phyloP scores from a whole-genome alignment of 306 rosid genomes.

The Trichosanthes truncata region DNA sequence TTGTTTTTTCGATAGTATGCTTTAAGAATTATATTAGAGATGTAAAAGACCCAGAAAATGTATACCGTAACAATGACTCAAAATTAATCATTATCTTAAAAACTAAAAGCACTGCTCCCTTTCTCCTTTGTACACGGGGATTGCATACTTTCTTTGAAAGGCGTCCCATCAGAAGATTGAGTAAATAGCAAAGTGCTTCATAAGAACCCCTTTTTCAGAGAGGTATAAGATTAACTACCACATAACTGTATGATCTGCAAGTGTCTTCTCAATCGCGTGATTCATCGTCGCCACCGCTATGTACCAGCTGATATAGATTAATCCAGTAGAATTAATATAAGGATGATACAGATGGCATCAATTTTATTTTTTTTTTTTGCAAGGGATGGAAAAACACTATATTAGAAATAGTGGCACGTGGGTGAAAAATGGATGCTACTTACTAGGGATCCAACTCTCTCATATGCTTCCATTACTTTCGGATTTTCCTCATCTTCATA shows the following conservation, averaged over 20 bases:
- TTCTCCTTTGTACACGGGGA: background rate
- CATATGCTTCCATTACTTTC: conserved; percentile 81
- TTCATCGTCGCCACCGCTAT: conserved; percentile 44
- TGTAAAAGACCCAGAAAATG: background rate
- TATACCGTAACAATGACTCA: background rate
- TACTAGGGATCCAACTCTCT: conserved; percentile 92
- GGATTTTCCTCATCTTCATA: conserved; percentile 87
- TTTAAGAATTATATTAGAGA: background rate
- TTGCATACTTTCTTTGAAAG: background rate
- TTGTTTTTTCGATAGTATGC: no score
- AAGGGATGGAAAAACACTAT: conserved; percentile 1
- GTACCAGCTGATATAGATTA: conserved; percentile 49
- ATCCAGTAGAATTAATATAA: background rate
- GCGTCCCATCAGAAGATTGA: background rate
- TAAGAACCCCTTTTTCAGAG: background rate
- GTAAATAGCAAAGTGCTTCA: background rate
- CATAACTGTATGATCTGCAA: background rate
- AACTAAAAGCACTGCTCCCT: background rate
- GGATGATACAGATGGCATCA: background rate
- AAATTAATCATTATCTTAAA: background rate
- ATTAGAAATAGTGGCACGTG: background rate
- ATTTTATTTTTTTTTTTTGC: background rate
- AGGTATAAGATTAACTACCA: background rate
- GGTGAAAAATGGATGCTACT: conserved; percentile 3
- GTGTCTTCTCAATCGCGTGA: background rate